Conservation (phyloP, 2,329 filamentous ascomycete genomes). For the Aspergillus sp. region DNA sequence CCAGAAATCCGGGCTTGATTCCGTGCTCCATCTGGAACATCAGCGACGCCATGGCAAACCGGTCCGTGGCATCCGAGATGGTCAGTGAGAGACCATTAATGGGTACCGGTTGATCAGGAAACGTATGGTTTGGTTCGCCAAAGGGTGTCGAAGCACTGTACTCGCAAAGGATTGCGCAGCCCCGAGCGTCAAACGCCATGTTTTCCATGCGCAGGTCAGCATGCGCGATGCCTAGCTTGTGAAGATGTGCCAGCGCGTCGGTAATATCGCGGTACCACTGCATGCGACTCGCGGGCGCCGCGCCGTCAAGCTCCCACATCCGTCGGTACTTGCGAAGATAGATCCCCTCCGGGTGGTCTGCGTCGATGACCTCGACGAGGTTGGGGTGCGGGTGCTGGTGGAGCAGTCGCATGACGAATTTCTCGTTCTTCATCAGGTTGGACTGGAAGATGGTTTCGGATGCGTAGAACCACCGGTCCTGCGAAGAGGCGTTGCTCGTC, state of each 20-base stretch:
- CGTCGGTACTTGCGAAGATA: conserved; percentile 25
- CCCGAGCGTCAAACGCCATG: conserved; percentile 18
- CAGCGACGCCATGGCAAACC: conserved; percentile 23
- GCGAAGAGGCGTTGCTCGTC: conserved; percentile 8
- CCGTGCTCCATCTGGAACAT: conserved; percentile 22
- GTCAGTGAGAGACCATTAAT: conserved; percentile 18
- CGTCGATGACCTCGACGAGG: conserved; percentile 23
- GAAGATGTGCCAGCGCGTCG: conserved; percentile 21
- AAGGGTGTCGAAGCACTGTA: conserved; percentile 22
- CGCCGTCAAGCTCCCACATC: background rate
- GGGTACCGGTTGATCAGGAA: conserved; percentile 20
- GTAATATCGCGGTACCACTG: conserved; percentile 20
- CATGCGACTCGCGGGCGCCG: conserved; percentile 11
- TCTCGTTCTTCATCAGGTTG: conserved; percentile 20
- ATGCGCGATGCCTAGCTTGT: conserved; percentile 22
- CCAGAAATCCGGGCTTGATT: background rate
- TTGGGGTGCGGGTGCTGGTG: conserved; percentile 18
- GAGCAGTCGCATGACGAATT: conserved; percentile 15
- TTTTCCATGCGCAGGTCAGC: conserved; percentile 23
- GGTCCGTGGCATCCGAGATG: conserved; percentile 21
- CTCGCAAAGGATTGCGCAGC: conserved; percentile 20
- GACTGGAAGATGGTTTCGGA: conserved; percentile 22
- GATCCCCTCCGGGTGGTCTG: conserved; percentile 22
- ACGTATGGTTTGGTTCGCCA: conserved; percentile 14
- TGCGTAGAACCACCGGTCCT: conserved; percentile 19